Evolutionary conservation across 495 filamentous ascomycete genomes (phyloP).

Genomic region (Lindgomyces ingoldianus): DNA sequence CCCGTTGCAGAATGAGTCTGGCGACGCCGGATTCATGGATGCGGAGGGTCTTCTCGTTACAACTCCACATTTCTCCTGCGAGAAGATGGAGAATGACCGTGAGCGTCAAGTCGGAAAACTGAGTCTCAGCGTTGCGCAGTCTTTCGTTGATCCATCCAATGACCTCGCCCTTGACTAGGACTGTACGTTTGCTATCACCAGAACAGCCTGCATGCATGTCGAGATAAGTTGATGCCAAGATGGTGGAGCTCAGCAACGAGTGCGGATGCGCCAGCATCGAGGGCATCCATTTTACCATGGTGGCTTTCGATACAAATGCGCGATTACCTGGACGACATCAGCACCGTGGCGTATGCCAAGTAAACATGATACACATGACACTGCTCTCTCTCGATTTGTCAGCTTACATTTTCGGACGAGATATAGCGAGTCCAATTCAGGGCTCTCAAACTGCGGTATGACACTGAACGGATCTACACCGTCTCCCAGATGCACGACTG

Average conservation of each 20-base stretch:
- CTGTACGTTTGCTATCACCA: slow-evolving; percentile 27
- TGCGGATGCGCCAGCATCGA: slow-evolving; percentile 15
- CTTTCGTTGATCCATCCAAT: slow-evolving; percentile 32
- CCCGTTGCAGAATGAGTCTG: slow-evolving; percentile 27
- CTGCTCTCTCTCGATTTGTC: not conserved
- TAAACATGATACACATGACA: too few relatives aligned
- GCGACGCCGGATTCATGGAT: slow-evolving; percentile 30
- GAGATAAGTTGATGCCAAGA: slow-evolving; percentile 11
- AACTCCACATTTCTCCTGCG: slow-evolving; percentile 29
- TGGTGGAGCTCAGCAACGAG: slow-evolving; percentile 19
- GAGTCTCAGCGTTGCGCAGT: slow-evolving; percentile 8
- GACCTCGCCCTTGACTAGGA: slow-evolving; percentile 25
- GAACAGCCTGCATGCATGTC: slow-evolving; percentile 29
- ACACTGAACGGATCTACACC: slow-evolving; percentile 26
- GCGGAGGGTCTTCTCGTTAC: slow-evolving; percentile 29
- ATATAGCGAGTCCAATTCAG: slow-evolving; percentile 16
- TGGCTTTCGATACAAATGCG: slow-evolving; percentile 8
- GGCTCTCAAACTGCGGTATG: slow-evolving; percentile 18
- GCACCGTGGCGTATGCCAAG: too few relatives aligned
- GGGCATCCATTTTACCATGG: slow-evolving; percentile 16
- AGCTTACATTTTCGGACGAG: slow-evolving; percentile 29
- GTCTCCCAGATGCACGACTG: not conserved
- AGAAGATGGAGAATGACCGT: slow-evolving; percentile 31
- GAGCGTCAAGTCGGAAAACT: slow-evolving; percentile 29
- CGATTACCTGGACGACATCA: slow-evolving; percentile 20